A percentile compares a stretch with the other conserved stretches of the same genome.
Evolutionary conservation across 768 basidiomycete genomes (phyloP).

Genomic region (Daedaleopsis sinensis): DNA sequence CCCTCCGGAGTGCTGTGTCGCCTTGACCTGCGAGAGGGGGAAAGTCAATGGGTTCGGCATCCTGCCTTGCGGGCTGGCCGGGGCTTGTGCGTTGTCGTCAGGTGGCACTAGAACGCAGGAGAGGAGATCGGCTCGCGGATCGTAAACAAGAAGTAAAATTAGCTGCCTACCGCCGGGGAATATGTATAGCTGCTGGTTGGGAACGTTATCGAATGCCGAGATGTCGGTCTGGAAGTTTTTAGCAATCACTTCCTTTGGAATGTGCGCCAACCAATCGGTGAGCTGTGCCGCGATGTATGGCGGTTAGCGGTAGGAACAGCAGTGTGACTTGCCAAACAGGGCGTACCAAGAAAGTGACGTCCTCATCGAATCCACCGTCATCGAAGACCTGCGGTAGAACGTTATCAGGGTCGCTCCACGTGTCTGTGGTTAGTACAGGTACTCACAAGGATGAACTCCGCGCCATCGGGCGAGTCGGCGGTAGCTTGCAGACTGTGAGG

Average conservation of each 20-base stretch:
- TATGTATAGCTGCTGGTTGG: slow-evolving; percentile 33
- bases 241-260: slow-evolving; percentile 41
- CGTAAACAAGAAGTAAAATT: slow-evolving; percentile 2
- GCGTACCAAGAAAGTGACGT: slow-evolving; percentile 37
- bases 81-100: slow-evolving; percentile 36
- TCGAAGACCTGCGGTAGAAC: slow-evolving; percentile 39
- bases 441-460: slow-evolving; percentile 53
- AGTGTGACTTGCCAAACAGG: not conserved
- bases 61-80: slow-evolving; percentile 45
- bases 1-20: slow-evolving; percentile 50
- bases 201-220: slow-evolving; percentile 34
- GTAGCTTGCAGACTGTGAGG: slow-evolving; percentile 58
- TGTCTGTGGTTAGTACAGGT: not conserved
- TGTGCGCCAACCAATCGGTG: slow-evolving; percentile 36
- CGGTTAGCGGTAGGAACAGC: slow-evolving; percentile 12
- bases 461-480: slow-evolving; percentile 38
- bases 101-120: slow-evolving; percentile 35
- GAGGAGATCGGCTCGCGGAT: not conserved
- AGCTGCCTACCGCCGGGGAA: slow-evolving; percentile 31
- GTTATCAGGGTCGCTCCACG: not conserved
- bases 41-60: slow-evolving; percentile 49
- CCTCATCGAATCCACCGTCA: slow-evolving; percentile 39
- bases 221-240: slow-evolving; percentile 37
- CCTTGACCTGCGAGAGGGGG: slow-evolving; percentile 47
- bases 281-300: slow-evolving; percentile 23